Percentiles rank a stretch among this genome's conserved stretches.
Evolutionary conservation across 1,284 basidiomycete species (phyloP).

Genomic region (Schizopora paradoxa): DNA sequence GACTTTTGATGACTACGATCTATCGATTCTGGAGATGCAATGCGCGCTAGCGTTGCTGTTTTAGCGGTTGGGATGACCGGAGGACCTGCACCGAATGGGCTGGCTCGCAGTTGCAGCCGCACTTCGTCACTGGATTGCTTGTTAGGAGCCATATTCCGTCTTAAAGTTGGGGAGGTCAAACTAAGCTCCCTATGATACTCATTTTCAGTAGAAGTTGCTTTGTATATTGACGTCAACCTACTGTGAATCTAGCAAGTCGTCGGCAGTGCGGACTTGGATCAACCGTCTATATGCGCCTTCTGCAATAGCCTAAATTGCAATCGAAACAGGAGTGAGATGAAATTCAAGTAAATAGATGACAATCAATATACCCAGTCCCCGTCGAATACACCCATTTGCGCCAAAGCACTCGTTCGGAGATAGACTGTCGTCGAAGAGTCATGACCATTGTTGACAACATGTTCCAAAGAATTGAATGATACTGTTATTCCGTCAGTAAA

Average conservation of each 20-base stretch:
- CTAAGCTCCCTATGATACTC: no score
- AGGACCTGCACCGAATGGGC: conserved; percentile 48
- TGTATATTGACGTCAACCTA: no score
- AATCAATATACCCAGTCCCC: conserved; percentile 77
- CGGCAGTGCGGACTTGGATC: conserved; percentile 53
- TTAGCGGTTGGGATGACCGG: conserved; percentile 70
- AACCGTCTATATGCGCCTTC: conserved; percentile 36
- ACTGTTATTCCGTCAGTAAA: not conserved
- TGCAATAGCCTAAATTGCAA: conserved; percentile 14
- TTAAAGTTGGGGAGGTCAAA: no score
- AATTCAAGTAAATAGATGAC: conserved; percentile 1
- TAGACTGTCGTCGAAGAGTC: conserved; percentile 49
- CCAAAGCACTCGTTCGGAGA: conserved; percentile 58
- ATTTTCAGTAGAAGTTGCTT: no score
- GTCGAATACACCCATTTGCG: conserved; percentile 69
- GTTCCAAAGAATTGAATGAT: not conserved
- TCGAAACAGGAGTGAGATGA: conserved; percentile 8
- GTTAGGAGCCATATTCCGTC: no score
- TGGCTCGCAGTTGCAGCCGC: conserved; percentile 37
- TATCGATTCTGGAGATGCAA: conserved; percentile 77
- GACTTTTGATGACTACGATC: conserved; percentile 69
- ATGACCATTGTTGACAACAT: conserved; percentile 16
- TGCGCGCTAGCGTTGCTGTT: conserved; percentile 73
- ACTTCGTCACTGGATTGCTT: no score
- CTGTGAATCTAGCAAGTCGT: no score